Base-by-base conservation (phyloP, 495 filamentous ascomycete species). In the Penicillium lividum region DNA sequence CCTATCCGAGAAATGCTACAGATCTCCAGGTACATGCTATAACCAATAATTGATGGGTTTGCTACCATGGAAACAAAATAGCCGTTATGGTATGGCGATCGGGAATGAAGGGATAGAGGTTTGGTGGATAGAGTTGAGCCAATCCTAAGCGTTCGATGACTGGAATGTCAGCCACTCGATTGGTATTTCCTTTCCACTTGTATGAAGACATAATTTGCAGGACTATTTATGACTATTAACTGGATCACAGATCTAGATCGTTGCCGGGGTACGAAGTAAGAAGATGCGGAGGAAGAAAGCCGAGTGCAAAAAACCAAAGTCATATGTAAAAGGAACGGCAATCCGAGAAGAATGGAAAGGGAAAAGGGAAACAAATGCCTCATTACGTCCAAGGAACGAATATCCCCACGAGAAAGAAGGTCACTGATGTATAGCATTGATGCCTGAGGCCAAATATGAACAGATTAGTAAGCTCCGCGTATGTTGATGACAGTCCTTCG, bases 71-170 rank as follows among this genome's bases (percentile, higher is more conserved):
- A 15, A 49, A 54, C 55, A 27, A 28, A 36, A 18, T 22, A 25
- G 5, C 25, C 27, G 36, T 29, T 48, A 44, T 62, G 51, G 59
- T 27, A 34, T 55, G 28, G 18, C 50, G 50, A 52, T 52, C 31
- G 4, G 33, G 50, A 52, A 52, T 52, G 50, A 52, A 52, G 50
- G 50, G 50, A n/a, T 52, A 10, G 11, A 9, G 28, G 3, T 50
- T 16, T 5, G 13, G 38, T 16, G 38, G 38, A n/a, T 40, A 15
- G 15, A 40, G 13, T 15, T 40, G 0, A 16, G 6, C 38, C 38
- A 40, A 40, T 40, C 15, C 38, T 40, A 15, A 5, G 15, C n/a
- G 6, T 40, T 16, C 10, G n/a, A 40, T 16, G 38, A 16, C n/a
- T 7, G 38, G 38, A 40, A 40, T 40, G 38, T 16, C 13, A 40